A percentile compares a stretch with the other conserved stretches of the same genome.
These are phyloP conservation scores for Pichia thaimueangensis DNA, from an alignment of 805 yeast species.

Conservation along the genomic window DNA sequence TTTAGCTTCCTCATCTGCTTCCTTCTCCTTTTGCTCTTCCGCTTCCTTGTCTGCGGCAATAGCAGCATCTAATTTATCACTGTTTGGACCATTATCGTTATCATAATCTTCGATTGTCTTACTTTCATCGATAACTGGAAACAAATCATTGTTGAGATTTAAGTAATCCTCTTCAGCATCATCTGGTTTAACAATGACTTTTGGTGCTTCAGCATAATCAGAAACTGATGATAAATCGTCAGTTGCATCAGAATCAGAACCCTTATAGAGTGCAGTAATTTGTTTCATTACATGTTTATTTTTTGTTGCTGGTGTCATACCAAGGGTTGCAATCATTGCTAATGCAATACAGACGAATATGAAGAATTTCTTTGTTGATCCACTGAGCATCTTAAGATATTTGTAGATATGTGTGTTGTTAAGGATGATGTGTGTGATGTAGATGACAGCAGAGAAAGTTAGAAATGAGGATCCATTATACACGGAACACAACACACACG, in stretches of 20 bases:
- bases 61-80: too few species aligned
- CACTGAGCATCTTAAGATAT: constrained; percentile 4
- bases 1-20: too few species aligned
- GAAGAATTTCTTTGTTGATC: constrained; percentile 6
- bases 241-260: not conserved
- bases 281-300: constrained; percentile 1
- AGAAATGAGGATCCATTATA: too few species aligned
- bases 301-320: constrained; percentile 12
- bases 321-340: constrained; percentile 9
- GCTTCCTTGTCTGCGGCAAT: too few species aligned
- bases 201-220: constrained; percentile 6
- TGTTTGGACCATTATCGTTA: not conserved
- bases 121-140: constrained; percentile 7
- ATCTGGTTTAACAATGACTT: constrained; percentile 6
- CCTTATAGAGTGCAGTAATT: not conserved
- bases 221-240: not conserved
- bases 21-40: too few species aligned
- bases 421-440: too few species aligned
- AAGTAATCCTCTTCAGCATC: constrained; percentile 1
- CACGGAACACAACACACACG: too few species aligned
- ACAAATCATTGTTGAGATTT: constrained; percentile 1
- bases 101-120: not conserved
- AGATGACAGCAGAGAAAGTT: too few species aligned
- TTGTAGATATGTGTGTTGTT: too few species aligned
- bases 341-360: constrained; percentile 4